Conservation (phyloP, 2,329 filamentous ascomycete genomes). For the Sporothrix pseudoabietina region DNA sequence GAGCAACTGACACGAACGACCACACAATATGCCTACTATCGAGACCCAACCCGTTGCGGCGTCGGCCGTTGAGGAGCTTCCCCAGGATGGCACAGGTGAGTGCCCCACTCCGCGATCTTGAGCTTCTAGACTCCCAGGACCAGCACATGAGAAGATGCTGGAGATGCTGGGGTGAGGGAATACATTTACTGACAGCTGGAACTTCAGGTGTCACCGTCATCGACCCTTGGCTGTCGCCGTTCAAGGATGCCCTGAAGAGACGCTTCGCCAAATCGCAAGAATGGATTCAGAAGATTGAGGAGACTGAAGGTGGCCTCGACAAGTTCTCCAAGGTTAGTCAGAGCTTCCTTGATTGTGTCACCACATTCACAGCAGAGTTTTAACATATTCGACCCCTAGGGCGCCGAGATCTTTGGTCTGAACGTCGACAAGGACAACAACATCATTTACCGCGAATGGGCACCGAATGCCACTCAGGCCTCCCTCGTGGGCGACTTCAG, state of each 20-base stretch:
- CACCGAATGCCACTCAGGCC: conserved; percentile 81
- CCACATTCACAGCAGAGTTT: neutral
- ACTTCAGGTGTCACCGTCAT: conserved; percentile 75
- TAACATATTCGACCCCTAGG: conserved; percentile 52
- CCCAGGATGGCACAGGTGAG: conserved; percentile 34
- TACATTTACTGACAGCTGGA: neutral
- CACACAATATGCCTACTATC: conserved; percentile 22
- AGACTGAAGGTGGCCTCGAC: conserved; percentile 83
- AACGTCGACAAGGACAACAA: conserved; percentile 79
- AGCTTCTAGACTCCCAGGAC: neutral
- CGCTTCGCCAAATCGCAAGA: conserved; percentile 78
- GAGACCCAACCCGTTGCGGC: conserved; percentile 7
- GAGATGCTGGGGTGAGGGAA: neutral
- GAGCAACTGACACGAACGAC: conserved; percentile 7
- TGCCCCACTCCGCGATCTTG: conserved; percentile 23
- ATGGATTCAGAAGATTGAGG: conserved; percentile 83
- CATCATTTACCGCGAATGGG: conserved; percentile 94
- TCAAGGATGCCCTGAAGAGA: conserved; percentile 72
- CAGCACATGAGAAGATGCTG: neutral
- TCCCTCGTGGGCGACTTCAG: conserved; percentile 94
- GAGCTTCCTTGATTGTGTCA: neutral
- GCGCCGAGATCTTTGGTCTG: conserved; percentile 83
- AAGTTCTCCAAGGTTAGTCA: conserved; percentile 78
- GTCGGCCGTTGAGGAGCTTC: conserved; percentile 29
- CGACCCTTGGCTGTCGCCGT: conserved; percentile 88